A percentile compares a stretch with the other conserved stretches of the same genome.
phyloP scores from a whole-genome alignment of 1,284 basidiomycete species.

The Rhodotorula sp. region DNA sequence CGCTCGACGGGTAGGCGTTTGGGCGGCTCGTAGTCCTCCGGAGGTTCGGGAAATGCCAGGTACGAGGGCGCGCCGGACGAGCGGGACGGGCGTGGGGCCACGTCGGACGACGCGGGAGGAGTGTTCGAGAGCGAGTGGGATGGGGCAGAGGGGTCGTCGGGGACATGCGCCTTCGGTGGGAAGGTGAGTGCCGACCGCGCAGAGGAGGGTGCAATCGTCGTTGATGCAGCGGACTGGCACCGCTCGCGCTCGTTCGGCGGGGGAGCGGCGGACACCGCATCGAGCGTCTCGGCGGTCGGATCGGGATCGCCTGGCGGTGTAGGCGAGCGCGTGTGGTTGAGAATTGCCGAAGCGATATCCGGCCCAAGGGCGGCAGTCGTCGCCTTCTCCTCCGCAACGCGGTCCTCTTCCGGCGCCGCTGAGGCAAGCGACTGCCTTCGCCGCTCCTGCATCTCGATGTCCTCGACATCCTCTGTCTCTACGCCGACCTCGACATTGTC shows the following conservation, averaged over 20 bases:
- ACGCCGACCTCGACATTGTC: not conserved
- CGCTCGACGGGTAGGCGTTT: slow-evolving; percentile 19
- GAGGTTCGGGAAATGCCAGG: slow-evolving; percentile 38
- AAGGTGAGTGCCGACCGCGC: not conserved
- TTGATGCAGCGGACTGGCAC: slow-evolving; percentile 10
- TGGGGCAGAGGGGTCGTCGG: not conserved
- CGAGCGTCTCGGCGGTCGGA: not conserved
- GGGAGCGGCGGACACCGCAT: too few species aligned
- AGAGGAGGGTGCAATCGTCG: slow-evolving; percentile 1
- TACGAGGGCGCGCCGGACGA: slow-evolving; percentile 12
- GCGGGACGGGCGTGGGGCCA: not conserved
- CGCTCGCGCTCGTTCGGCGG: not conserved
- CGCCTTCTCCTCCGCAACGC: slow-evolving; percentile 3
- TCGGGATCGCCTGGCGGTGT: not conserved
- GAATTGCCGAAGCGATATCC: not conserved
- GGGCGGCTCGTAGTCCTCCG: slow-evolving; percentile 25
- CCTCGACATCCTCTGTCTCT: not conserved
- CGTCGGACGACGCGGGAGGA: not conserved
- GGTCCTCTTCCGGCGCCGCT: slow-evolving; percentile 6
- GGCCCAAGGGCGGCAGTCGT: slow-evolving; percentile 17
- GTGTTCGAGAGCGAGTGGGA: not conserved
- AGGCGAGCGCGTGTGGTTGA: not conserved
- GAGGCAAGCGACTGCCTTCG: not conserved
- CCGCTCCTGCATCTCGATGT: slow-evolving; percentile 18
- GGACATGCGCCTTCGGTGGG: slow-evolving; percentile 15